Base-by-base conservation (phyloP, 257 asterid species). In the Avicennia marina region DNA sequence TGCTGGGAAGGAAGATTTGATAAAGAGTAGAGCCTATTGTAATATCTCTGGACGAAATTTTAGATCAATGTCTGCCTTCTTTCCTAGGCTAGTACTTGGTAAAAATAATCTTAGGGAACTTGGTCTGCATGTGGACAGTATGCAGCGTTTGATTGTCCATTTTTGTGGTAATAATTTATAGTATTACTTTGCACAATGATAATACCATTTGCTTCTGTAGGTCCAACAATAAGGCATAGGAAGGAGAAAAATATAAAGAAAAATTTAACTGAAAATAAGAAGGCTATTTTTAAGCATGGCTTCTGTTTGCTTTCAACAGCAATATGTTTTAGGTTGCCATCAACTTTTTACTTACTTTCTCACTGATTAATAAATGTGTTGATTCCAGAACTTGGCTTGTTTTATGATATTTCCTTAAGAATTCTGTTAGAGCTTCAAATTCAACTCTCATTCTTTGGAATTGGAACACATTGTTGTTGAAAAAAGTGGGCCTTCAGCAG, bases 401-500 rank as follows among this genome's bases (percentile, higher is more conserved):
- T 58, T 49, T 57, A 39, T 21, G 17, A 27, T 29, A 29, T n/a
- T n/a, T 13, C 46, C 7, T 26, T 6, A 13, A 38, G 60, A 44
- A 21, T 42, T 51, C 25, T 26, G 10, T 25, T 11, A 3, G 41
- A 62, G 46, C 40, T 50, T 63, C 32, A 47, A 43, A 44, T 41
- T 24, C 20, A 49, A 19, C 47, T 19, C 40, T 56, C 29, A 50
- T 63, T 47, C 25, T 22, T 64, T 69, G 39, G n/a, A 49, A 49
- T 17, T 43, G 18, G 15, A 51, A 47, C 47, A 46, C 29, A 4
- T 57, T 50, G 31, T 43, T 16, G 11, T 16, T 26, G 29, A 26
- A 19, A 29, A 38, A 29, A 19, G 22, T 49, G 15, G 16, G n/a
- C 11, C 38, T 19, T 34, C 53, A 49, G 21, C 12, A 17, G 36